Conservation (phyloP, 768 basidiomycete genomes). For the Tricholoma flavovirens region DNA sequence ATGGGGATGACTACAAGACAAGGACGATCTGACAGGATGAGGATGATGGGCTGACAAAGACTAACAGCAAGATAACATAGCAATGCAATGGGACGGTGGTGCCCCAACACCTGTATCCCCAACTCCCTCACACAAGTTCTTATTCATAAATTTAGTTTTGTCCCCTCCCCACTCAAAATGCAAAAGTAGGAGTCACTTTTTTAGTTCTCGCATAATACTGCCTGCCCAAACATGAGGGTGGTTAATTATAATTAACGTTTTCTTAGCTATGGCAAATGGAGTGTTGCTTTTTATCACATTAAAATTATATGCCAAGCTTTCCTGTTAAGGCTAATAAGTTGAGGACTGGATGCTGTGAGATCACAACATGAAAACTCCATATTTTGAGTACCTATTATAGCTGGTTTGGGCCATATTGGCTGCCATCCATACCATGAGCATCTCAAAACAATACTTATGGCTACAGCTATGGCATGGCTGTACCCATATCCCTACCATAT, state of each 20-base stretch:
- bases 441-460: neutral
- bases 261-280: too few species aligned
- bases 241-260: too few species aligned
- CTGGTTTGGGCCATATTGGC: neutral
- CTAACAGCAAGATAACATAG: neutral
- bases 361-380: neutral
- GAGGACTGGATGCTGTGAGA: too few species aligned
- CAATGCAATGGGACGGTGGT: neutral
- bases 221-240: neutral
- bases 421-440: neutral
- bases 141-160: neutral
- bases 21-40: neutral
- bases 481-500: too few species aligned
- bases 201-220: neutral
- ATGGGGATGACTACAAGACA: neutral
- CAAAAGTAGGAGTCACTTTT: too few species aligned
- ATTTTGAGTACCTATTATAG: neutral
- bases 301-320: neutral
- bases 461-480: neutral
- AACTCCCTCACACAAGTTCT: neutral
- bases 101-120: too few species aligned
- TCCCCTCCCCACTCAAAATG: too few species aligned
- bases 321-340: too few species aligned
- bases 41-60: neutral
- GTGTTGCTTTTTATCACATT: too few species aligned